These are phyloP conservation scores for Spergularia bocconei DNA, from an alignment of 148 eudicot genomes.

Conservation along the genomic window DNA sequence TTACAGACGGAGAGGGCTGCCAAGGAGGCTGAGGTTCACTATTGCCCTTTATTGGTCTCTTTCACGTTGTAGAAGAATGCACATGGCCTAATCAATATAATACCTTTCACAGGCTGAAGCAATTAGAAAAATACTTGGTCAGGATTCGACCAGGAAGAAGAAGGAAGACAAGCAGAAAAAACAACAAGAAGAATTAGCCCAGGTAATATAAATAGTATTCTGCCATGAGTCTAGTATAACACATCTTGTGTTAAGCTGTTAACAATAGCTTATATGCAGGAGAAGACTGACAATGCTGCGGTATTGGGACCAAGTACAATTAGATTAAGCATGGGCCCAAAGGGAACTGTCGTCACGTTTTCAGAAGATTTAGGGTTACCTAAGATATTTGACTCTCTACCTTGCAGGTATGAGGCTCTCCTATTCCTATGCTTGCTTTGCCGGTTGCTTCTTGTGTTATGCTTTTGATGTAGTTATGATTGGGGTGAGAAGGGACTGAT, in stretches of 20 bases:
- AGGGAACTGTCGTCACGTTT: constrained; percentile 48
- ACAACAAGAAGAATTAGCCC: constrained; percentile 45
- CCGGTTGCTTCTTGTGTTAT: background rate
- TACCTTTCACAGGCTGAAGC: constrained; percentile 46
- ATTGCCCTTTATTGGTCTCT: background rate
- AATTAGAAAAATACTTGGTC: constrained; percentile 55
- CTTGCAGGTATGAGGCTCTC: constrained; percentile 39
- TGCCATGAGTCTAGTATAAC: background rate
- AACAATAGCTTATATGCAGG: constrained; percentile 34
- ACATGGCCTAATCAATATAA: background rate
- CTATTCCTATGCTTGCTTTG: background rate
- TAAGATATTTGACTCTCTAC: constrained; percentile 35
- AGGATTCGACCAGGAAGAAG: constrained; percentile 51
- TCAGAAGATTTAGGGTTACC: constrained; percentile 52
- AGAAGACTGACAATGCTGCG: constrained; percentile 37
- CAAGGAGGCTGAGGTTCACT: constrained; percentile 50
- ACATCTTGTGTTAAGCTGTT: background rate
- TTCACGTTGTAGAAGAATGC: background rate
- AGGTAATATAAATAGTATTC: constrained; percentile 27
- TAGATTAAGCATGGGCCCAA: constrained; percentile 45
- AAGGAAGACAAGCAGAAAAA: constrained; percentile 51
- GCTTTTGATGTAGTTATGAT: background rate
- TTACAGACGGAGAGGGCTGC: constrained; percentile 55
- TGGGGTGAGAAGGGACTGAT: constrained; percentile 2
- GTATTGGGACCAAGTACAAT: constrained; percentile 37